Conservation (phyloP, 495 filamentous ascomycete genomes). For the Xylaria grammica region DNA sequence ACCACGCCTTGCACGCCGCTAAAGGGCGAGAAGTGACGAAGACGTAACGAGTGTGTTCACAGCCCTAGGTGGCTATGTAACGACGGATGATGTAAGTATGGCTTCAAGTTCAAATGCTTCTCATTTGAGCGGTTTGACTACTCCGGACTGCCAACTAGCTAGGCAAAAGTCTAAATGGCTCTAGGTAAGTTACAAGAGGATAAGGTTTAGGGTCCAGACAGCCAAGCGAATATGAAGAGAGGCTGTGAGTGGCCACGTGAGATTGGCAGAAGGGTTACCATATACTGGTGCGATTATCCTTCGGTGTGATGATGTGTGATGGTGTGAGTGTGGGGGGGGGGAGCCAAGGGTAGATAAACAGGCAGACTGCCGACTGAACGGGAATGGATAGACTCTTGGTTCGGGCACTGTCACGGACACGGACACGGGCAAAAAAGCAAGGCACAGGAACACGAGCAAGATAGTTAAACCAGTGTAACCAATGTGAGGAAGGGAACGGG, state of each 20-base stretch:
- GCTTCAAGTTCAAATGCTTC: slow-evolving; percentile 3
- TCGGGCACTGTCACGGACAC: neutral
- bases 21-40: slow-evolving; percentile 5
- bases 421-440: slow-evolving; percentile 5
- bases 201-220: neutral
- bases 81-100: slow-evolving; percentile 7
- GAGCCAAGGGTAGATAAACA: slow-evolving; percentile 3
- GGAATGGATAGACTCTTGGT: neutral
- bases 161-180: slow-evolving; percentile 8
- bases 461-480: no score
- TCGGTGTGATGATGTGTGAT: slow-evolving; percentile 13
- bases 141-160: neutral
- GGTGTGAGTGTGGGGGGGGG: neutral
- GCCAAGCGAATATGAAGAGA: neutral
- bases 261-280: neutral
- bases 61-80: neutral
- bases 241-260: slow-evolving; percentile 19
- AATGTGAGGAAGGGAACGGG: no score
- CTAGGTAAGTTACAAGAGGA: neutral
- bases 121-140: neutral
- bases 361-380: neutral
- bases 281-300: neutral
- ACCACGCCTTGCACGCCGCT: neutral
- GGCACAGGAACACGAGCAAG: neutral
- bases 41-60: neutral